phyloP scores from a whole-genome alignment of 306 rosid genomes.

The Cyclanthera cordifolia region DNA sequence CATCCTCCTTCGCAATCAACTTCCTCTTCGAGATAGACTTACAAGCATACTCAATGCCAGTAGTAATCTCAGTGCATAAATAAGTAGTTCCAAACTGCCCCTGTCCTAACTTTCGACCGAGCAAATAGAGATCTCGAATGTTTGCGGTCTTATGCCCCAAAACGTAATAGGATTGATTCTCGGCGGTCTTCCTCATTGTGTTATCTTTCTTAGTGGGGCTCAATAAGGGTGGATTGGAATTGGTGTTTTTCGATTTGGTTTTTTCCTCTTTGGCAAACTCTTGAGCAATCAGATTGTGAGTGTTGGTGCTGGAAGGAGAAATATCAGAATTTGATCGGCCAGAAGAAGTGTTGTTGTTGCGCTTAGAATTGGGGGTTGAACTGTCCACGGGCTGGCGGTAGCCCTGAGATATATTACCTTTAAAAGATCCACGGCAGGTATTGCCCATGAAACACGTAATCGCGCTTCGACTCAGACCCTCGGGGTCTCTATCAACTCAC shows the following conservation, averaged over 20 bases:
- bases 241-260: conserved; percentile 14
- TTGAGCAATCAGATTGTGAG: conserved; percentile 27
- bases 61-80: conserved; percentile 42
- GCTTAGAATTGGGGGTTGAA: conserved; percentile 30
- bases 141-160: conserved; percentile 61
- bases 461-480: neutral
- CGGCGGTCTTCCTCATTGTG: conserved; percentile 44
- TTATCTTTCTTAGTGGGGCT: conserved; percentile 26
- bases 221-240: conserved; percentile 9
- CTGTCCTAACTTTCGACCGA: conserved; percentile 62
- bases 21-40: conserved; percentile 68
- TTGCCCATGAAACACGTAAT: conserved; percentile 60
- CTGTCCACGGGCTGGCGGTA: conserved; percentile 36
- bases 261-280: conserved; percentile 26
- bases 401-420: conserved; percentile 55
- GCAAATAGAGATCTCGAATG: conserved; percentile 54
- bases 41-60: conserved; percentile 51
- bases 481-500: conserved; percentile 22
- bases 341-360: conserved; percentile 32
- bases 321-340: conserved; percentile 38
- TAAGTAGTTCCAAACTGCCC: conserved; percentile 69
- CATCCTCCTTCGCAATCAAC: conserved; percentile 57
- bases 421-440: conserved; percentile 82
- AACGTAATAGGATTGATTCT: conserved; percentile 51
- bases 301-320: conserved; percentile 34